Evolutionary conservation across 78 protist genomes (phyloP).

Genomic region (Dictyostelium purpureum): DNA sequence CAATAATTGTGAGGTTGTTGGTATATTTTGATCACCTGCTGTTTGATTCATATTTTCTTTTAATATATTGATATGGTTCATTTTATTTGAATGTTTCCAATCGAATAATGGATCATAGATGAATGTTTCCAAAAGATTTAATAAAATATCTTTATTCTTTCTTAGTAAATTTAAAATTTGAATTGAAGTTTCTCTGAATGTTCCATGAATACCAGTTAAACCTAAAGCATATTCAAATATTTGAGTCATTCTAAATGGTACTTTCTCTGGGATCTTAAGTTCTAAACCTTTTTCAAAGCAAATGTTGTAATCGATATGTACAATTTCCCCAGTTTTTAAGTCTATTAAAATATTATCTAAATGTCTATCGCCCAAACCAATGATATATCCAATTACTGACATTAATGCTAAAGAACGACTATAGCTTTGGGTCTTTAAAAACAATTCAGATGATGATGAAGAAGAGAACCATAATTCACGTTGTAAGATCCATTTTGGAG

Average conservation of each 20-base stretch:
- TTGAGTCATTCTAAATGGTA: conserved; percentile 94
- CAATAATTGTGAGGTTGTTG: neutral
- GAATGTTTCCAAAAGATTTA: conserved; percentile 93
- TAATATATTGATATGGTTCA: neutral
- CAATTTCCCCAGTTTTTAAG: conserved; percentile 84
- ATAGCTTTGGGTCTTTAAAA: conserved; percentile 67
- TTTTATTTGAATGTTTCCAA: conserved; percentile 79
- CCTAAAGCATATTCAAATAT: conserved; percentile 83
- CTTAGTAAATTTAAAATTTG: conserved; percentile 35
- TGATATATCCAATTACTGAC: conserved; percentile 91
- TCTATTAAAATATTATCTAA: conserved; percentile 92
- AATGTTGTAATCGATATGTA: conserved; percentile 92
- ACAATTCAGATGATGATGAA: conserved; percentile 66
- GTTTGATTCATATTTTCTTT: neutral
- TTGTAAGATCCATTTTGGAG: conserved; percentile 79
- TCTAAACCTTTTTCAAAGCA: conserved; percentile 90
- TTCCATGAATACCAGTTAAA: conserved; percentile 82
- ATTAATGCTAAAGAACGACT: conserved; percentile 87
- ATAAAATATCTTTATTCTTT: conserved; percentile 81
- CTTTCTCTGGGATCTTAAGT: conserved; percentile 88
- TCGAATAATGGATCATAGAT: conserved; percentile 97
- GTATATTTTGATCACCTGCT: conserved; percentile 1
- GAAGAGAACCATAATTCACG: conserved; percentile 85
- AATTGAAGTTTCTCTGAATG: conserved; percentile 61
- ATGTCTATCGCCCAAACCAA: conserved; percentile 92